phyloP scores from a whole-genome alignment of 2,329 filamentous ascomycete species.

The Aspergillus fischeri region DNA sequence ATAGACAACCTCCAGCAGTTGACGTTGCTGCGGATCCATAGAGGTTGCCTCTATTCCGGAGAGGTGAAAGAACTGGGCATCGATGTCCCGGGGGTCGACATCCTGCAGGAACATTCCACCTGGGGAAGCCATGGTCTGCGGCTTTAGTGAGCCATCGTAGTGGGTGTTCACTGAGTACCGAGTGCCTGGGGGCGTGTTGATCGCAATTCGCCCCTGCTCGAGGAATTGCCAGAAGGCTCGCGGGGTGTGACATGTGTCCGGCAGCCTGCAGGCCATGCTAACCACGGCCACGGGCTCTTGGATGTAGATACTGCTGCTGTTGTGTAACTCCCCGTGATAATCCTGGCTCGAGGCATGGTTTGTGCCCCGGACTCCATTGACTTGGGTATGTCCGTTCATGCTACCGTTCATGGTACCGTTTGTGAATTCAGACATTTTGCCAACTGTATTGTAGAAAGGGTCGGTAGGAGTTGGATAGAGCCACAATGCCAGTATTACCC shows the following conservation, averaged over 20 bases:
- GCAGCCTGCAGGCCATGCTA: slow-evolving; percentile 11
- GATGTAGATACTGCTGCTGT: background rate
- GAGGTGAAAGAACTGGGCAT: slow-evolving; percentile 28
- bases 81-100: slow-evolving; percentile 18
- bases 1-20: slow-evolving; percentile 18
- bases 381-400: background rate
- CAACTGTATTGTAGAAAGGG: background rate
- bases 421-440: background rate
- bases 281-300: slow-evolving; percentile 13
- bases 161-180: background rate
- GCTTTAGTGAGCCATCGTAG: slow-evolving; percentile 4
- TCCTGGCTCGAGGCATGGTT: background rate
- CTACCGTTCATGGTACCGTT: background rate
- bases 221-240: slow-evolving; percentile 11
- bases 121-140: background rate
- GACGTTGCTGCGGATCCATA: slow-evolving; percentile 19
- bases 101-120: slow-evolving; percentile 21
- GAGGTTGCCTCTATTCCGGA: slow-evolving; percentile 14
- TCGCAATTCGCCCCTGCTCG: background rate
- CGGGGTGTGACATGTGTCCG: slow-evolving; percentile 1
- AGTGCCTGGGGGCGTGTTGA: background rate
- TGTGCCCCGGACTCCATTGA: background rate
- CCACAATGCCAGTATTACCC: background rate
- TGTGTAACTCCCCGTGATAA: background rate
- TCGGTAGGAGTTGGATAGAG: background rate